Evolutionary conservation across 73 alveolate species (phyloP), one percentile per base, ranked within the genome.

Genomic region (Stentor roeselii): DNA sequence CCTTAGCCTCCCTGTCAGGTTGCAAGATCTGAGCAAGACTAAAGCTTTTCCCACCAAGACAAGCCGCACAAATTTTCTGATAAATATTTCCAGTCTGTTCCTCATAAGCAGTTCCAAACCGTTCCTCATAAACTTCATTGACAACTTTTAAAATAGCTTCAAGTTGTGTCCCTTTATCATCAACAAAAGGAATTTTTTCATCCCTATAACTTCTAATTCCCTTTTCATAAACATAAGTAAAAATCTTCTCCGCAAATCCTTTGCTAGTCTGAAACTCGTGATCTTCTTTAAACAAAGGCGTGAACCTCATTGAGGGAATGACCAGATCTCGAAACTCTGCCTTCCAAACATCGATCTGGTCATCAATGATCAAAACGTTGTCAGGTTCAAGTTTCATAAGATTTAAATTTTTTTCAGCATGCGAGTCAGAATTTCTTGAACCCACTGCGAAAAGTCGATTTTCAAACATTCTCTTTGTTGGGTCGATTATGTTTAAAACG

Each of bases 241-340:
- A 21, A n/a, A 67, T 67, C 41, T 32, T 67, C 42, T 67, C 80
- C 37, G 80, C 80, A 67, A 21, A 67, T 27, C 42, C 41, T 67
- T 67, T 67, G 41, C 80, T 67, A 32, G n/a, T 67, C n/a, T 21
- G n/a, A 67, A 1, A 67, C 34, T 67, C 80, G 21, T 21, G 41
- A 2, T 67, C 80, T 34, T 67, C 80, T 1, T 32, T 67, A 34
- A 30, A 67, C 21, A 21, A 34, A n/a, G 80, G 80, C 2, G 80
- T 32, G 34, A 67, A 67, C 42, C 80, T 67, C 80, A 67, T 67
- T 21, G 80, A 67, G 0, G 80, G 80, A 21, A 67, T 67, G n/a
- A 67, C 37, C 1, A 21, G 34, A 32, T 32, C 80, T 34, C 37
- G 37, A 32, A 27, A 21, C 37, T 67, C 41, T 0, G 27, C 41